phyloP scores from a whole-genome alignment of 495 filamentous ascomycete genomes.

The Peziza echinospora region DNA sequence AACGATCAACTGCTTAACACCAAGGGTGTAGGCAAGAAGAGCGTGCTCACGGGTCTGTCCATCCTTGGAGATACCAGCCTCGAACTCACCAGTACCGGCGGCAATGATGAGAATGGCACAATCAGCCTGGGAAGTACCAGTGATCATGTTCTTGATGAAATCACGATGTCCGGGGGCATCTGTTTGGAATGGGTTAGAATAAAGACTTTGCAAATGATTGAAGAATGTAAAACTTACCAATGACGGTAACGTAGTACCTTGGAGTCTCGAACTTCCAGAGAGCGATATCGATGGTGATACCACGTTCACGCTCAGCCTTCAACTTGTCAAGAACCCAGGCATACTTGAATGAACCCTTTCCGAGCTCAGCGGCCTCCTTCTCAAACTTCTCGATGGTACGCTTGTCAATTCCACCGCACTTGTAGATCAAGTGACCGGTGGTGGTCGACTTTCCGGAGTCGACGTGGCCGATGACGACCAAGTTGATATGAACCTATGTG shows the following conservation, averaged over 20 bases:
- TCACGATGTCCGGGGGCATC: conserved; percentile 99
- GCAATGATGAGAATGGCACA: conserved; percentile 99
- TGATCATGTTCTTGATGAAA: conserved; percentile 99
- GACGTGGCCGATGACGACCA: conserved; percentile 99
- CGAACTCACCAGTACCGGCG: conserved; percentile 99
- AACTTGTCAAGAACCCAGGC: conserved; percentile 99
- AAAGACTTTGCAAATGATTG: neutral
- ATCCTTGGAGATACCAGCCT: conserved; percentile 99
- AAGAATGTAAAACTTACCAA: conserved; percentile 38
- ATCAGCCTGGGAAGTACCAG: conserved; percentile 98
- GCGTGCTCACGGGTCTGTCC: conserved; percentile 99
- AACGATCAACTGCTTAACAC: conserved; percentile 99
- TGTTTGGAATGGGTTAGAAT: conserved; percentile 20
- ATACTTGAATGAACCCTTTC: conserved; percentile 99
- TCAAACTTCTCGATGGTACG: conserved; percentile 99
- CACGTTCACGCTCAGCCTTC: conserved; percentile 99
- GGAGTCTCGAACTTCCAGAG: conserved; percentile 99
- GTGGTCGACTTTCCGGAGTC: conserved; percentile 99
- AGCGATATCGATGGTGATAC: conserved; percentile 99
- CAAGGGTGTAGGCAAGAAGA: conserved; percentile 98
- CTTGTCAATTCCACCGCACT: conserved; percentile 99
- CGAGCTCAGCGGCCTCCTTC: conserved; percentile 99
- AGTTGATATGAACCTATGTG: conserved; percentile 61
- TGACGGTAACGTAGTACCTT: conserved; percentile 98
- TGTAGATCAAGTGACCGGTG: conserved; percentile 97